Base-by-base conservation (phyloP, 805 yeast species). In the Candida dendrica region DNA sequence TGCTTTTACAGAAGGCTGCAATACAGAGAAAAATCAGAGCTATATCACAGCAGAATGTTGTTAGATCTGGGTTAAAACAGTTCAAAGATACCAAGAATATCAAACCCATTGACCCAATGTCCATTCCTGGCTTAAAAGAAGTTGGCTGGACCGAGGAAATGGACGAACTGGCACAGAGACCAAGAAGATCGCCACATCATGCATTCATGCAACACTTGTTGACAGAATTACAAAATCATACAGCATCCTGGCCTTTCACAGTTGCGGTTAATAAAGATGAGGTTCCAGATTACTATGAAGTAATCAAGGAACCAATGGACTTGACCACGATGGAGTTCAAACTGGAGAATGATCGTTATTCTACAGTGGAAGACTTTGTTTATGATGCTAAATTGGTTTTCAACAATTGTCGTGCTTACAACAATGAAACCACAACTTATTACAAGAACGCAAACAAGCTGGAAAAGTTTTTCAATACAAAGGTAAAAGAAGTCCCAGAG, bases 101-200 rank as follows among this genome's bases (percentile, higher is more conserved):
- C 42, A 71, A 65, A 56, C 76, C 74, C 38, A 58, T 86, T n/a
- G 89, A 88, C 54, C 95, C 98, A 6, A 68, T 81, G 68, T 68
- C 69, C 14, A 88, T 93, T 17, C 98, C 98, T 0, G 98, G 98
- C 0, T 69, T 93, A 39, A 72, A 76, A 49, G 98, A 90, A 59
- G 85, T 95, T 4, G 98, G 98, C 0, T 93, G 98, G 98, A 86
- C 95, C 27, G 93, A 91, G 31, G 98, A 91, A 61, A 90, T 93
- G 95, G 99, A 93, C 61, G 91, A 88, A 52, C 67, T 93, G 45
- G 98, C 98, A 0, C 91, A 95, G 55, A 77, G 88, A 56, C 98
- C 98, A 2, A 88, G 89, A 60, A 71, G 96, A 42, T 87, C 95
- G 2, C 96, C 97, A 9, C 97, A 93, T 65, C 86, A 86, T 65